Conservation (phyloP, 257 asterid species). For the Salvia hispanica region DNA sequence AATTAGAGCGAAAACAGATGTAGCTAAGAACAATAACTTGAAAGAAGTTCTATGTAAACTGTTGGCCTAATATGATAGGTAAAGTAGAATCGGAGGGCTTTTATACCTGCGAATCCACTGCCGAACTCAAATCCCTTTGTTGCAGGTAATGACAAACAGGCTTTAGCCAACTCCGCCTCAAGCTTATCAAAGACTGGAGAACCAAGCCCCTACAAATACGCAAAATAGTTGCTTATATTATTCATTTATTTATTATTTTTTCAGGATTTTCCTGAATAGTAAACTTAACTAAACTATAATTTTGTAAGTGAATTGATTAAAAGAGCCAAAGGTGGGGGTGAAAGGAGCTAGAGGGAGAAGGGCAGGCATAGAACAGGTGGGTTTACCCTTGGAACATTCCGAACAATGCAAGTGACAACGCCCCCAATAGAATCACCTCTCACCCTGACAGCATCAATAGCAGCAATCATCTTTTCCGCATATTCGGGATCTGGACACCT, state of each 20-base stretch:
- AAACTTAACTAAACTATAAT: background rate
- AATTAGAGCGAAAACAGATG: constrained; percentile 31
- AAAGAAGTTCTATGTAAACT: constrained; percentile 16
- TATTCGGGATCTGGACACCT: constrained; percentile 94
- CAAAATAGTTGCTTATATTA: constrained; percentile 32
- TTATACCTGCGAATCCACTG: constrained; percentile 87
- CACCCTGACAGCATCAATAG: constrained; percentile 90
- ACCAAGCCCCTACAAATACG: constrained; percentile 77
- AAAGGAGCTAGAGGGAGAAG: background rate
- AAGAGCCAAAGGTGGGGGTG: constrained; percentile 17
- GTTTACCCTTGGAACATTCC: constrained; percentile 86
- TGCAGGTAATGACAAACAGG: constrained; percentile 90
- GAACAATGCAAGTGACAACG: constrained; percentile 94
- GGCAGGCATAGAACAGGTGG: background rate
- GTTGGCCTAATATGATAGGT: constrained; percentile 14
- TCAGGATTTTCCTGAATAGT: constrained; percentile 16
- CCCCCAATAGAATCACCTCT: constrained; percentile 98
- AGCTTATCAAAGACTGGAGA: constrained; percentile 98
- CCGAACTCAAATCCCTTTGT: constrained; percentile 98
- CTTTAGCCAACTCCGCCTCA: constrained; percentile 97
- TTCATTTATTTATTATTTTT: background rate
- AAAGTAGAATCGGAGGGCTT: constrained; percentile 24
- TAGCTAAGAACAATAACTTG: background rate
- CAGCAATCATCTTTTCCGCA: constrained; percentile 97
- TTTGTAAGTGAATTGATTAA: background rate